Evolutionary conservation across 352 stramenopile genomes (phyloP).

Genomic region (Halophytophthora polymorphica): DNA sequence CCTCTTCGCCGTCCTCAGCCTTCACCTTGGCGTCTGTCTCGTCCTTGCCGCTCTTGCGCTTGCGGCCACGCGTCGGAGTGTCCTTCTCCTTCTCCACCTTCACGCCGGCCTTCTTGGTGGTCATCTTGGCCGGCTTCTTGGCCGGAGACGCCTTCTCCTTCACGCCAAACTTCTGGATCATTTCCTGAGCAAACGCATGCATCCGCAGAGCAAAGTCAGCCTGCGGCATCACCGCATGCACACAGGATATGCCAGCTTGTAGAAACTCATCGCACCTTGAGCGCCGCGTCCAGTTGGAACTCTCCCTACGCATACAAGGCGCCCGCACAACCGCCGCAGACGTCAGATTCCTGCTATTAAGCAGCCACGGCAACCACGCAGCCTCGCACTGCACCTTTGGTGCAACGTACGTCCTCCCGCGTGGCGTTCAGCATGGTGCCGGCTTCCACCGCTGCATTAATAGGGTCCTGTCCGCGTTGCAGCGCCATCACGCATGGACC

Average conservation of each 20-base stretch:
- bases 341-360: not conserved
- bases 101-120: slow-evolving; percentile 24
- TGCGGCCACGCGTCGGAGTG: slow-evolving; percentile 1
- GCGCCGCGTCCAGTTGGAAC: slow-evolving; percentile 67
- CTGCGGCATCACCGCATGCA: no score
- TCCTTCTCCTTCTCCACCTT: slow-evolving; percentile 24
- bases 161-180: slow-evolving; percentile 77
- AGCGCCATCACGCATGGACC: no score
- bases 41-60: slow-evolving; percentile 25
- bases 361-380: not conserved
- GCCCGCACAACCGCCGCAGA: slow-evolving; percentile 1
- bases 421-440: slow-evolving; percentile 85
- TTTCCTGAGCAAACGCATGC: slow-evolving; percentile 35
- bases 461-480: slow-evolving; percentile 35
- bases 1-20: slow-evolving; percentile 26
- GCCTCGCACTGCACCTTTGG: not conserved
- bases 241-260: not conserved
- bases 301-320: slow-evolving; percentile 38
- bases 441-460: slow-evolving; percentile 80
- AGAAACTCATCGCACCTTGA: slow-evolving; percentile 46
- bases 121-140: slow-evolving; percentile 51
- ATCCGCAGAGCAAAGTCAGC: not conserved
- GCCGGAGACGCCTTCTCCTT: slow-evolving; percentile 33
- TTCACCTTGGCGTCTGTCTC: slow-evolving; percentile 20
- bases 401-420: slow-evolving; percentile 55